Base-by-base conservation (phyloP, 768 basidiomycete species). In the Rhizopogon roseolus region DNA sequence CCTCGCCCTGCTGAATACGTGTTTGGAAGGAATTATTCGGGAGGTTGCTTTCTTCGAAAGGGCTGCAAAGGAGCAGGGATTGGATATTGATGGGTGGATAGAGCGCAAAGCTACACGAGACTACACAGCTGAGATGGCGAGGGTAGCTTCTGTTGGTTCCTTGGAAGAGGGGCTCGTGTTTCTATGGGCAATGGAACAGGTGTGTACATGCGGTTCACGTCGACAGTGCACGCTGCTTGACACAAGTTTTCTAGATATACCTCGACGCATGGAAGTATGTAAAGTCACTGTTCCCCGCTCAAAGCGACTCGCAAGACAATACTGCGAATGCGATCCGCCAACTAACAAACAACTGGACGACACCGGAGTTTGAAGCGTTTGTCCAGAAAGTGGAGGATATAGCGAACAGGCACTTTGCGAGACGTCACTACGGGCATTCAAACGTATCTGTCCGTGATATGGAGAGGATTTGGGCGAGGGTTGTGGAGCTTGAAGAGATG, bases 151-250 rank as follows among this genome's bases (percentile, higher is more conserved):
- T 5, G 60, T 67, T 14, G 78, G 74, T 4, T 72, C 69, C 0
- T 58, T 87, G 17, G 77, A 80, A 46, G 88, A 90, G 40, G 85
- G 84, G 0, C 67, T 91, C 19, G 72, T 90, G 1, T 84, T 90
- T 56, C 68, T 91, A 13, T 90, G 87, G 87, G 84, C 84, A 0
- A 90, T 90, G 87, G 88, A 90, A 64, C 77, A 80, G 72, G 88
- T 87, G 41, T 19, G 67, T 54, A 19, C 52, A 52, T 10, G 6
- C n/a, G 40, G 28, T 27, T 34, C 44, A 10, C 34, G 10, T 22
- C 3, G 7, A 28, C 4, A 49, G 29, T 11, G n/a, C 22, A 22
- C 16, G 41, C 19, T 56, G 16, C 39, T 46, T 32, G 32, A 14
- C 16, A 17, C 34, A 46, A 27, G 29, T 27, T 32, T 25, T 27